Evolutionary conservation across 805 yeast genomes (phyloP).

Genomic region (Komagataella phaffii): DNA sequence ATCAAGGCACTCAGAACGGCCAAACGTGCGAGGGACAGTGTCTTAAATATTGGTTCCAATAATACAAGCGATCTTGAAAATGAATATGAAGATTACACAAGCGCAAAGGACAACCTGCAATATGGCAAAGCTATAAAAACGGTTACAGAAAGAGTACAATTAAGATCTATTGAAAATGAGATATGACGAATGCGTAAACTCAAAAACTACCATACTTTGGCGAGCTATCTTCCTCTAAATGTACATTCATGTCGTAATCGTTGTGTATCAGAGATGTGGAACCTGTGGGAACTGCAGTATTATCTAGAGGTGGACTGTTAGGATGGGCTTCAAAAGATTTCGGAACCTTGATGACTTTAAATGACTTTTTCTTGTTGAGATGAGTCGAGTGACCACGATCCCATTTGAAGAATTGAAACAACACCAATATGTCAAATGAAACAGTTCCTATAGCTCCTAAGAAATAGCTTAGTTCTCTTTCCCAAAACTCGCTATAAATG

Average conservation of each 20-base stretch:
- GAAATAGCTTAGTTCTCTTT: slow-evolving; percentile 23
- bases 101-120: not conserved
- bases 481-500: slow-evolving; percentile 24
- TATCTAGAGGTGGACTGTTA: not conserved
- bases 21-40: slow-evolving; percentile 36
- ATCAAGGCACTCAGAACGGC: slow-evolving; percentile 63
- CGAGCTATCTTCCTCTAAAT: not conserved
- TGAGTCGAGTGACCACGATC: slow-evolving; percentile 7
- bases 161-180: not conserved
- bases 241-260: not conserved
- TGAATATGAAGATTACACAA: not conserved
- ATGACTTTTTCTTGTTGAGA: not conserved
- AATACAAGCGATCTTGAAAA: not conserved
- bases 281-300: not conserved
- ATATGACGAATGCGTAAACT: not conserved
- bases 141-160: not conserved
- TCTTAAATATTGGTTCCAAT: slow-evolving; percentile 1
- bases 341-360: not conserved
- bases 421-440: slow-evolving; percentile 27
- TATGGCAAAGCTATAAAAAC: not conserved
- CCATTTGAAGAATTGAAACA: slow-evolving; percentile 27
- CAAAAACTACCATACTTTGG: not conserved
- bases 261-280: not conserved
- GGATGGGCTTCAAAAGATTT: not conserved
- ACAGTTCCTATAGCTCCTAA: slow-evolving; percentile 42